A percentile compares a stretch with the other conserved stretches of the same genome.
Conservation (phyloP, 768 basidiomycete species). For the Fistulinella prunicolor region DNA sequence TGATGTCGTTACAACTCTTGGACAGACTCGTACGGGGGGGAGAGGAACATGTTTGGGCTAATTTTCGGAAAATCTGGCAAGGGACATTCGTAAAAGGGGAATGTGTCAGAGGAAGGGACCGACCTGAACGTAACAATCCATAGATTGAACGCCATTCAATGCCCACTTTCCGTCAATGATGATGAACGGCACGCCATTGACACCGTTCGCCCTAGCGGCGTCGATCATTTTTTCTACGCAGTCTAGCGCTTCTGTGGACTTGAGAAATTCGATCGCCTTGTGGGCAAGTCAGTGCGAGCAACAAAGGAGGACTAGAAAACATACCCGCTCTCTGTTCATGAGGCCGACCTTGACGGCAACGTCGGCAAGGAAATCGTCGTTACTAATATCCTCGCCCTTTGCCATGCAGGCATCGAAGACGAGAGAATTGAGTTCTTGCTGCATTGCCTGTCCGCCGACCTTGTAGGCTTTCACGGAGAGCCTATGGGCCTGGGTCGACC, state of each 20-base stretch:
- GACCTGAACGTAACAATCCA: slow-evolving; percentile 40
- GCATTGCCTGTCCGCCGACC: slow-evolving; percentile 39
- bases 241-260: slow-evolving; percentile 36
- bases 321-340: slow-evolving; percentile 37
- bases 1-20: slow-evolving; percentile 21
- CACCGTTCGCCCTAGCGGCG: slow-evolving; percentile 41
- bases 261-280: slow-evolving; percentile 42
- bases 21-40: slow-evolving; percentile 1
- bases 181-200: slow-evolving; percentile 52
- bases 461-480: slow-evolving; percentile 43
- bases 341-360: slow-evolving; percentile 40
- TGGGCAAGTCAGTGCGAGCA: background rate
- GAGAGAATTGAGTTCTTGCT: slow-evolving; percentile 34
- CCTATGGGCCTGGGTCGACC: slow-evolving; percentile 43
- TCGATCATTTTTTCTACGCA: slow-evolving; percentile 41
- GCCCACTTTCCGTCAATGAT: slow-evolving; percentile 47
- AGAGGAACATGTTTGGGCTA: slow-evolving; percentile 20
- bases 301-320: slow-evolving; percentile 6
- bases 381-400: slow-evolving; percentile 38
- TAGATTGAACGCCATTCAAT: slow-evolving; percentile 42
- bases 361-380: slow-evolving; percentile 32
- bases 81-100: background rate
- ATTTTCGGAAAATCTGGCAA: slow-evolving; percentile 32
- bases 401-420: slow-evolving; percentile 43
- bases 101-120: background rate